phyloP scores from a whole-genome alignment of 1,284 basidiomycete species.

The Puccinia horiana region DNA sequence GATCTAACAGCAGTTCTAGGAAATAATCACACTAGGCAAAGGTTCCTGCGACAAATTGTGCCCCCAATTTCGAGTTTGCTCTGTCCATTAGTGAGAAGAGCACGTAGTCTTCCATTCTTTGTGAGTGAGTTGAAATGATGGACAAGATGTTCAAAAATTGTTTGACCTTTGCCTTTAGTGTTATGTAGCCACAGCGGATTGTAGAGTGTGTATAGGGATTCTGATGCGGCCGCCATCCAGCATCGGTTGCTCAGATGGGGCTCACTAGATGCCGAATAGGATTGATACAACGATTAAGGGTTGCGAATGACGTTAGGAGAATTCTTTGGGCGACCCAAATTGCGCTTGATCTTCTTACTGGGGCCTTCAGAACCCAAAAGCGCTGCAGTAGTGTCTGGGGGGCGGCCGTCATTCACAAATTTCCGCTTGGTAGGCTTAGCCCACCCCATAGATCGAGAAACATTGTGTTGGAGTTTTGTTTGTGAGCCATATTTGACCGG shows the following conservation, averaged over 20 bases:
- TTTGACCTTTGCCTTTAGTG: no score
- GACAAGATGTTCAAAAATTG: no score
- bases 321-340: neutral
- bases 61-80: neutral
- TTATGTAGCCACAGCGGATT: no score
- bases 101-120: neutral
- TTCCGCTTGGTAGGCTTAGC: neutral
- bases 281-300: neutral
- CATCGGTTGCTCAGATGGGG: neutral
- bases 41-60: neutral
- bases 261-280: neutral
- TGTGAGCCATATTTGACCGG: neutral
- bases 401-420: neutral
- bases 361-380: neutral
- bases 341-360: neutral
- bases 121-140: no score
- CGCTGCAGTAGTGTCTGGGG: no score
- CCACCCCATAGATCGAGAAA: neutral
- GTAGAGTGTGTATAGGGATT: neutral
- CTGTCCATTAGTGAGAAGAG: neutral
- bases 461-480: neutral
- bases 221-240: neutral
- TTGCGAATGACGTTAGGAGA: neutral
- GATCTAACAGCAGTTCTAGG: neutral
- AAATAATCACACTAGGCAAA: neutral